These are phyloP conservation scores for Pseudocercospora fijiensis DNA, from an alignment of 2,329 filamentous ascomycete species.

Conservation along the genomic window DNA sequence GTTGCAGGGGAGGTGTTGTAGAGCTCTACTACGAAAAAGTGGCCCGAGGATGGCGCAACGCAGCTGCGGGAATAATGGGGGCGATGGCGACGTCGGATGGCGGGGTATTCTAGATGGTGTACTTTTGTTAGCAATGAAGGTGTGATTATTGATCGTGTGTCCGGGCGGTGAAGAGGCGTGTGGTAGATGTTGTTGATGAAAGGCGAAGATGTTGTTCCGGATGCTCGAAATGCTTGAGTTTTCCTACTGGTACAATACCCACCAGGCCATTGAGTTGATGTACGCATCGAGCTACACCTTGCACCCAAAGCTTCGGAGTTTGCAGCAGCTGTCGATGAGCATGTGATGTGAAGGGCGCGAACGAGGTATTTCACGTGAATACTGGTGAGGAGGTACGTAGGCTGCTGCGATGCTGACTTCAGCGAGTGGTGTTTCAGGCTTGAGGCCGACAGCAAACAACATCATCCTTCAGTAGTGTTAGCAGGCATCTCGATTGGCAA, in stretches of 20 bases:
- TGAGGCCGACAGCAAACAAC: background rate
- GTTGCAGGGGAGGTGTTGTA: slow-evolving; percentile 14
- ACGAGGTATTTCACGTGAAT: background rate
- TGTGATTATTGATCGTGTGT: background rate
- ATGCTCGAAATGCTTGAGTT: background rate
- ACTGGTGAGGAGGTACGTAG: background rate
- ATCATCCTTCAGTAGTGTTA: background rate
- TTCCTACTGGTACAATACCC: background rate
- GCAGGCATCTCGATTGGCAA: slow-evolving; percentile 1
- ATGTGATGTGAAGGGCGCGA: background rate
- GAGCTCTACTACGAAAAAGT: slow-evolving; percentile 12
- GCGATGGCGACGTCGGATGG: background rate
- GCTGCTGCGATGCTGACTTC: background rate
- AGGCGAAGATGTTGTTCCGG: background rate
- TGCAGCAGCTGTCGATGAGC: background rate
- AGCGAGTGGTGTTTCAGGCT: slow-evolving; percentile 1
- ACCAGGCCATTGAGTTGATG: background rate
- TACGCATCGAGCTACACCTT: background rate
- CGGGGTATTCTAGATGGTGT: background rate
- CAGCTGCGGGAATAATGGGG: background rate
- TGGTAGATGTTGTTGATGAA: background rate
- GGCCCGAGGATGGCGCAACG: slow-evolving; percentile 15
- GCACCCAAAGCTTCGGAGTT: background rate
- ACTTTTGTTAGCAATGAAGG: background rate
- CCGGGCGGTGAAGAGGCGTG: background rate